phyloP scores from a whole-genome alignment of 495 filamentous ascomycete genomes.

The Penicillium bovifimosum region DNA sequence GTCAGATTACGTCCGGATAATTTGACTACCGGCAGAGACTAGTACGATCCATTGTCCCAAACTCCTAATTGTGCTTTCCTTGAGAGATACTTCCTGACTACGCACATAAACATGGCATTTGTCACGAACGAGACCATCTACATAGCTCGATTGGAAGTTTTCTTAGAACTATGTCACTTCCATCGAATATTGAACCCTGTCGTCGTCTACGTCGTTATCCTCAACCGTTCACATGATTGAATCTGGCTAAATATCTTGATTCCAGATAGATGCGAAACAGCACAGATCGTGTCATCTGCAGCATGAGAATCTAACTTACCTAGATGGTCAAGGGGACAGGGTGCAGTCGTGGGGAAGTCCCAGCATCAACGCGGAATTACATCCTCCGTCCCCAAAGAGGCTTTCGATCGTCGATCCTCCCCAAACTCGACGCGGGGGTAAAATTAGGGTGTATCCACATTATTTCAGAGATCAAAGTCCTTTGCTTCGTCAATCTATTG shows the following conservation, averaged over 20 bases:
- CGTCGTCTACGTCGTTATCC: too few species aligned
- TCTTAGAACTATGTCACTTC: too few species aligned
- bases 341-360: not conserved
- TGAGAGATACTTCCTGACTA: too few species aligned
- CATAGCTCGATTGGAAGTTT: too few species aligned
- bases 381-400: slow-evolving; percentile 17
- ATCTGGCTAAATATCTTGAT: not conserved
- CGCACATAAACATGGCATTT: too few species aligned
- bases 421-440: slow-evolving; percentile 2
- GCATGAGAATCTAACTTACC: not conserved
- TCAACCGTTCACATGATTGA: not conserved
- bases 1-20: too few species aligned
- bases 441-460: not conserved
- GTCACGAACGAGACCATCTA: too few species aligned
- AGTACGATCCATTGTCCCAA: too few species aligned
- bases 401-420: slow-evolving; percentile 10
- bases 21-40: too few species aligned
- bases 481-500: too few species aligned
- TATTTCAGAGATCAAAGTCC: not conserved
- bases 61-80: too few species aligned
- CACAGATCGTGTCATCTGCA: not conserved
- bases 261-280: not conserved
- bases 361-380: slow-evolving; percentile 7
- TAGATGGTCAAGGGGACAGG: slow-evolving; percentile 2
- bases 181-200: too few species aligned